These are phyloP conservation scores for Eucalyptus grandis DNA, from an alignment of 345 rosid species.

Conservation along the genomic window DNA sequence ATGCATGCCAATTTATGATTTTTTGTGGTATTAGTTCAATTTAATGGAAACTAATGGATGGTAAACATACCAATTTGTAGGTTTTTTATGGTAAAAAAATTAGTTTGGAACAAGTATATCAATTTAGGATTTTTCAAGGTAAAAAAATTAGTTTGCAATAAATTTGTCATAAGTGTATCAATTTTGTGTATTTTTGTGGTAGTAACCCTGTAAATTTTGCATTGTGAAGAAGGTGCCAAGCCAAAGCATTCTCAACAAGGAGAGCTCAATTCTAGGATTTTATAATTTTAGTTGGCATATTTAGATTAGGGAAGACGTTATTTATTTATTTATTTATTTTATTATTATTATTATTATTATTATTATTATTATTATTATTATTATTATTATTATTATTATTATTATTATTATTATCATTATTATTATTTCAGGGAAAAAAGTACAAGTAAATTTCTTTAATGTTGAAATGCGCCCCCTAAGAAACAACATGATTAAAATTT, in stretches of 20 bases:
- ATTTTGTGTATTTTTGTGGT: accelerated
- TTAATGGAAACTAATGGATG: accelerated
- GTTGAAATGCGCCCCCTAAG: not conserved
- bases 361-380: no score
- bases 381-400: no score
- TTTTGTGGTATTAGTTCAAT: no score
- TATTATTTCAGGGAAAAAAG: no score
- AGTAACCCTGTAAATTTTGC: accelerated
- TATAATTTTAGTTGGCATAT: not conserved
- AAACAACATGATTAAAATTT: not conserved
- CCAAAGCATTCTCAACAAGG: not conserved
- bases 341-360: no score
- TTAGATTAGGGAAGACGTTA: not conserved
- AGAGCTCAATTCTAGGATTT: not conserved
- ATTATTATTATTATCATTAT: no score
- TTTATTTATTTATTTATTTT: no score
- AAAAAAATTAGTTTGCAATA: no score
- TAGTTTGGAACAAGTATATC: accelerated
- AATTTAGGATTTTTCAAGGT: no score
- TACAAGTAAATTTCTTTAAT: not conserved
- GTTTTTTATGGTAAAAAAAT: accelerated
- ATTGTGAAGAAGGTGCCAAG: accelerated
- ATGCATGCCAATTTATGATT: accelerated
- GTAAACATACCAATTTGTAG: accelerated
- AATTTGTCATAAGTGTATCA: accelerated